Base-by-base conservation (phyloP, 768 basidiomycete genomes). In the Trametopsis cervina region DNA sequence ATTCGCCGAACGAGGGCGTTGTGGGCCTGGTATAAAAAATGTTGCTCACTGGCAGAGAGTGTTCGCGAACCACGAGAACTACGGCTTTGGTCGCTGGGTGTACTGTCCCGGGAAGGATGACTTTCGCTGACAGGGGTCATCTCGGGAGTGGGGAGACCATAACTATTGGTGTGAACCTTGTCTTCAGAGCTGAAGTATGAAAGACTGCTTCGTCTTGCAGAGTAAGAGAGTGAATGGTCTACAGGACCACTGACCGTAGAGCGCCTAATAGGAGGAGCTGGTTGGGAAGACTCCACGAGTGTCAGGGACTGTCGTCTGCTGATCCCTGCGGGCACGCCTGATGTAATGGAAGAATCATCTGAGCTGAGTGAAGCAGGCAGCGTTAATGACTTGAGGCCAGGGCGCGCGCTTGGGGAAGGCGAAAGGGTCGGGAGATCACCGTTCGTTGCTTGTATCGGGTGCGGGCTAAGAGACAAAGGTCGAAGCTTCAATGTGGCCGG, bases 21-120 rank as follows among this genome's bases (percentile, higher is more conserved):
- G 70, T 92, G 89, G 50, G 84, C 86, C 61, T 85, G 85, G 67
- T 82, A 80, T 64, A 89, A 75, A 80, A 90, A 91, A 73, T 88
- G 80, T 58, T 89, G 86, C 64, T 90, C 87, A 62, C 79, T 80
- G 49, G 70, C 69, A 54, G 83, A 82, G 54, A 88, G 77, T 46
- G 83, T 56, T 18, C 59, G 57, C 10, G 55, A 49, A 21, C 42
- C 33, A n/a, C 58, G 53, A 2, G 59, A 60, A 11, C 55, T 42
- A 5, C 55, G 41, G 21, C 48, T 51, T 36, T 57, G 57, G 39
- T 61, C 61, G 41, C 62, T 62, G 38, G 65, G 66, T 27, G 57
- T 60, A 47, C 63, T 69, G 51, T 44, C 46, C 46, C 23, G 45
- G 64, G 76, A 61, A 23, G 67, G 72, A 17, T 67, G 69, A 38